Base-by-base conservation (phyloP, 2,329 filamentous ascomycete genomes). In the Neopestalotiopsis sp. region DNA sequence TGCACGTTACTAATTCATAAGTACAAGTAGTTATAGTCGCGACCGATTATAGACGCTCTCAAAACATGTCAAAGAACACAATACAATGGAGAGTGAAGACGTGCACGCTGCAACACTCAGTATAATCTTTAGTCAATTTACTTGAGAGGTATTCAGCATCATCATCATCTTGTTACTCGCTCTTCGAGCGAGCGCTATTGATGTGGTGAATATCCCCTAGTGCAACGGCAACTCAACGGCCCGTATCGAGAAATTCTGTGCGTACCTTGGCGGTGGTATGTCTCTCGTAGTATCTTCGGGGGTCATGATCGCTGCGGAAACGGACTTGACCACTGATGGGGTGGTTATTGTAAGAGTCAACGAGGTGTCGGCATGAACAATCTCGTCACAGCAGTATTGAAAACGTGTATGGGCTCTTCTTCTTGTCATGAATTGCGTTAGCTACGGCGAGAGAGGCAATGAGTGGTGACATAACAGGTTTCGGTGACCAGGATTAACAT, bases 1-100 rank as follows among this genome's bases (percentile, higher is more conserved):
- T 71, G 89, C 92, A 75, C 81, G 91, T 71, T 94, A 93, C 75
- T 92, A 28, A 28, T 28, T 28, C 24, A 28, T 28, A 28, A 28
- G 24, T 28, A 28, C 24, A 28, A 28, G 24, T 28, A 28, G 24
- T 28, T 3, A 28, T 28, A 38, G 34, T 38, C 34, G 34, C 34
- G 10, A 38, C 34, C 2, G 34, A 1, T 38, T 28, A 28, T 28
- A 28, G 24, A 28, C 24, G 24, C 24, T 28, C 24, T 28, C 24
- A 28, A 28, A 28, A 28, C 24, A 28, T 28, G 24, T 28, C 24
- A 28, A 28, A 28, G 24, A 28, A 28, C 24, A 28, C 24, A 28
- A 28, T 4, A 28, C 24, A 28, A 28, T 28, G 24, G 24, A 28
- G 24, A 28, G 24, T 28, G 3, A 28, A 28, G 24, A 28, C 24